These are phyloP conservation scores for Leccinum solheimii DNA, from an alignment of 1,284 basidiomycete species.

Conservation along the genomic window DNA sequence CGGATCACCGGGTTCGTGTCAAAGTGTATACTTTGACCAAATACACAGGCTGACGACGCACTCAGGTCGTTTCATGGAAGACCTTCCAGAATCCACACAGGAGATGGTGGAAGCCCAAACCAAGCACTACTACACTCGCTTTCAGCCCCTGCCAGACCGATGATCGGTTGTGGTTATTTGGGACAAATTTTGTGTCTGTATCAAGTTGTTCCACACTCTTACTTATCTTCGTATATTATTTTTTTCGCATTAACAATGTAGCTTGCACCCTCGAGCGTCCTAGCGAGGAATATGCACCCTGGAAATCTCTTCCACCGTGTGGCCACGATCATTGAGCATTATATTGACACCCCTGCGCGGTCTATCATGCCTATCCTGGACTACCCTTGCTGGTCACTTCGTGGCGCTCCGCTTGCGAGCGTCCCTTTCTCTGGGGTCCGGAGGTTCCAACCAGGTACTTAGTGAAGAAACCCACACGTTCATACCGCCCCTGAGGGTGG, in stretches of 20 bases:
- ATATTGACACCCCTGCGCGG: neutral
- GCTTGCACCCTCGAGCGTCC: neutral
- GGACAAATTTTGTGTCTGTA: neutral
- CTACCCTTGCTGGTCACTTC: neutral
- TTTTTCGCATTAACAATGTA: neutral
- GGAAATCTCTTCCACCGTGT: neutral
- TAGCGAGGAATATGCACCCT: neutral
- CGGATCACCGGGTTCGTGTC: conserved; percentile 79
- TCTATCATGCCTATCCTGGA: neutral
- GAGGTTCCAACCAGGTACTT: neutral
- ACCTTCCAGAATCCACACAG: conserved; percentile 88
- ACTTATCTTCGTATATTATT: conserved; percentile 6
- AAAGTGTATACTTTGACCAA: neutral
- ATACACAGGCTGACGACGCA: conserved; percentile 6
- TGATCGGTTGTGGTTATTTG: conserved; percentile 15
- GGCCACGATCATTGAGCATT: neutral
- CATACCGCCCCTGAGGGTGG: neutral
- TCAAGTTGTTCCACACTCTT: neutral
- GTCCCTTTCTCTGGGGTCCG: neutral
- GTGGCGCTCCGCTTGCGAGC: neutral
- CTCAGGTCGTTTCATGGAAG: conserved; percentile 77
- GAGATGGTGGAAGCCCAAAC: conserved; percentile 78
- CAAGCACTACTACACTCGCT: conserved; percentile 75
- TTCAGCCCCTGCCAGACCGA: conserved; percentile 45
- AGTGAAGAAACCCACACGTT: neutral